Conservation (phyloP, 768 basidiomycete genomes). For the Favolaschia claudopus region DNA sequence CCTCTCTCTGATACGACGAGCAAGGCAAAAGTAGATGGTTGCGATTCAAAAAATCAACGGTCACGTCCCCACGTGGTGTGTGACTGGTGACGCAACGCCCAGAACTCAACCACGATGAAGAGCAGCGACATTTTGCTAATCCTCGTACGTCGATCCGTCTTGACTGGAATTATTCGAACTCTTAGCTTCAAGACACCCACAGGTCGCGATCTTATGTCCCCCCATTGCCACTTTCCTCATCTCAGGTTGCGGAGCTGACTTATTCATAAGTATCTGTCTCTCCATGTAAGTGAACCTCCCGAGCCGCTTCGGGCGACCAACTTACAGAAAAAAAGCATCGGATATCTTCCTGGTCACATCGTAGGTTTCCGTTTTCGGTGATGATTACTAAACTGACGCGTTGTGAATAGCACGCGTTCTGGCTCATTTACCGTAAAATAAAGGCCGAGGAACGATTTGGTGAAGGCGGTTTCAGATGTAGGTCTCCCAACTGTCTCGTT, state of each 20-base stretch:
- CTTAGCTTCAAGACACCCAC: neutral
- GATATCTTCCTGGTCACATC: conserved; percentile 62
- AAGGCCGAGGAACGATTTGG: conserved; percentile 66
- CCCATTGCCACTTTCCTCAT: conserved; percentile 63
- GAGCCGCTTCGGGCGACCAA: neutral
- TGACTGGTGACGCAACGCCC: neutral
- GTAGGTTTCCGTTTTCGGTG: conserved; percentile 37
- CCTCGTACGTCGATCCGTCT: conserved; percentile 44
- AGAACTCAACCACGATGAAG: conserved; percentile 27
- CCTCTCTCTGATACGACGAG: no score
- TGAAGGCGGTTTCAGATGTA: conserved; percentile 60
- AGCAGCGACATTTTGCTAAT: conserved; percentile 63
- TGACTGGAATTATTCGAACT: neutral
- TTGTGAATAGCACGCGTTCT: conserved; percentile 60
- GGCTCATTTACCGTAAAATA: conserved; percentile 70
- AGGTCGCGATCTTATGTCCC: conserved; percentile 65
- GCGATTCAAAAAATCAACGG: no score
- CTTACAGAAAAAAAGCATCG: conserved; percentile 48
- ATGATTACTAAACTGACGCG: neutral
- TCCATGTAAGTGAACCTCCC: conserved; percentile 50
- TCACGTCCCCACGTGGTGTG: no score
- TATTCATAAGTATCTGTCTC: conserved; percentile 64
- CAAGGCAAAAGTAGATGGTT: no score
- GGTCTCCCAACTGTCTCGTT: conserved; percentile 24
- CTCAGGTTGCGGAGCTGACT: conserved; percentile 66